A percentile compares a stretch with the other conserved stretches of the same genome.
Evolutionary conservation across 768 basidiomycete species (phyloP).

Genomic region (Dioszegia hungarica): DNA sequence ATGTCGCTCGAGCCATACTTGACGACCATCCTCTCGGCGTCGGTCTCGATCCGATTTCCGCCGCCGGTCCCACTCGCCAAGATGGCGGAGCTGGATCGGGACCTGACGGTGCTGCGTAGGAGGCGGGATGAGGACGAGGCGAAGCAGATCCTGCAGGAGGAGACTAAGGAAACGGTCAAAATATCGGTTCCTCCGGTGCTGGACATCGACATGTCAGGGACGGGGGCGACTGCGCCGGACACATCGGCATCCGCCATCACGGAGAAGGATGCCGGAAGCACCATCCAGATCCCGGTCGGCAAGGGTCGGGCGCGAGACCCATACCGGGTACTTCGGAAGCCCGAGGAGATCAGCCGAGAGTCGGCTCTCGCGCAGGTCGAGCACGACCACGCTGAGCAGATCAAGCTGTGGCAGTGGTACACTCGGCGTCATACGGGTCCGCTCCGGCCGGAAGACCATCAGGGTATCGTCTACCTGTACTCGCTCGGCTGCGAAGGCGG

Average conservation of each 20-base stretch:
- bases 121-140: constrained; percentile 79
- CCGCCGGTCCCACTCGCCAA: constrained; percentile 80
- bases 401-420: constrained; percentile 94
- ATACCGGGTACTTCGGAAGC: constrained; percentile 55
- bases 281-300: constrained; percentile 20
- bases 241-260: constrained; percentile 4
- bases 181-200: constrained; percentile 1
- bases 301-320: constrained; percentile 27
- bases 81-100: constrained; percentile 83
- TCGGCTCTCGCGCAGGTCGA: constrained; percentile 66
- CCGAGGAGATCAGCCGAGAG: constrained; percentile 67
- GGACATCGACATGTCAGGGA: neutral
- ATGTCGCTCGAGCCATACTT: constrained; percentile 76
- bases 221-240: neutral
- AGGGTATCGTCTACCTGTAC: constrained; percentile 74
- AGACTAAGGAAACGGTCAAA: constrained; percentile 46
- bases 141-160: constrained; percentile 57
- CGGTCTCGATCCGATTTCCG: constrained; percentile 83
- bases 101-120: constrained; percentile 63
- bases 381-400: constrained; percentile 78
- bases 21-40: constrained; percentile 85
- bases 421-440: constrained; percentile 76
- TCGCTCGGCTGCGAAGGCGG: constrained; percentile 75
- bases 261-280: constrained; percentile 13
- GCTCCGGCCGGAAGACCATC: constrained; percentile 87